phyloP scores from a whole-genome alignment of 768 basidiomycete species.

The Zangia roseola region DNA sequence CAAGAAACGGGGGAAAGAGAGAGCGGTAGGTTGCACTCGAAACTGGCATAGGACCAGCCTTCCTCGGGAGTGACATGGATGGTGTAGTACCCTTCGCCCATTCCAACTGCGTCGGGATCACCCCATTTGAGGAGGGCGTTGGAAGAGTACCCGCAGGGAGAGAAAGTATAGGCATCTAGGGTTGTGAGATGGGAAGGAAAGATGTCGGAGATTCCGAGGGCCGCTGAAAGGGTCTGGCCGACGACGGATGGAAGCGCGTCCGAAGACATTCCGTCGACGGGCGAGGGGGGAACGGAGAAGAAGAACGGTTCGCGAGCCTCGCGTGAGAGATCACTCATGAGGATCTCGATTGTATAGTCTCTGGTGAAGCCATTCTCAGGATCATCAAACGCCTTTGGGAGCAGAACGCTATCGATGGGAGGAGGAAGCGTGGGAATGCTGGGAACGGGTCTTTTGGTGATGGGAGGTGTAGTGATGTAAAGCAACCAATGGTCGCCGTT shows the following conservation, averaged over 20 bases:
- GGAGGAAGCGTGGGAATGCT: conserved; percentile 16
- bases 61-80: conserved; percentile 98
- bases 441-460: conserved; percentile 25
- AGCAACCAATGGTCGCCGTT: conserved; percentile 99
- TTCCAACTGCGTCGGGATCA: conserved; percentile 17
- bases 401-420: conserved; percentile 12
- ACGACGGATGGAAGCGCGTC: conserved; percentile 23
- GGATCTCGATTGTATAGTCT: conserved; percentile 96
- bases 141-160: conserved; percentile 94
- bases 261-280: conserved; percentile 53
- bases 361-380: conserved; percentile 31
- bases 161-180: conserved; percentile 90
- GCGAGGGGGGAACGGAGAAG: conserved; percentile 41
- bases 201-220: conserved; percentile 77
- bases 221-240: conserved; percentile 51
- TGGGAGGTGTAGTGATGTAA: conserved; percentile 75
- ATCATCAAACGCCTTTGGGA: conserved; percentile 1
- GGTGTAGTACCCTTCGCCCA: conserved; percentile 91
- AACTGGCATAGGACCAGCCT: conserved; percentile 97
- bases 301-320: conserved; percentile 79
- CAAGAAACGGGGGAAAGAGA: conserved; percentile 30
- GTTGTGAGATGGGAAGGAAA: conserved; percentile 79
- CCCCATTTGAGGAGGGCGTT: conserved; percentile 83
- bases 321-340: conserved; percentile 89
- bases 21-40: conserved; percentile 96